Evolutionary conservation across 371 early-diverging fungal genomes (phyloP).

Genomic region (Actinomortierella wolfii): DNA sequence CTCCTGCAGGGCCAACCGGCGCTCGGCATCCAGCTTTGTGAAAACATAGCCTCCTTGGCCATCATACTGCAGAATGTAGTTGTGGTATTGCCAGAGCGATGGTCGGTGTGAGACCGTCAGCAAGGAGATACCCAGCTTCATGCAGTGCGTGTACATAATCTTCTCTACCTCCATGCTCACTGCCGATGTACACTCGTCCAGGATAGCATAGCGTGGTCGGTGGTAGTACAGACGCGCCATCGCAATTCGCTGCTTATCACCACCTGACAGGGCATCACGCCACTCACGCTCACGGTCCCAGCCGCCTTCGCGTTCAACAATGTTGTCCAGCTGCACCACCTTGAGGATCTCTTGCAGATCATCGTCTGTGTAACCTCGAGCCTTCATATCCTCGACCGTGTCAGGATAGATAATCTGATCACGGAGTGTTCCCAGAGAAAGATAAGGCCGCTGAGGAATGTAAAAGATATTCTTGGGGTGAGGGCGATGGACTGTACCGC

Average conservation of each 20-base stretch:
- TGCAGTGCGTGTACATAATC: constrained; percentile 90
- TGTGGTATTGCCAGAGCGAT: constrained; percentile 88
- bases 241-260: constrained; percentile 88
- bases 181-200: constrained; percentile 93
- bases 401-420: constrained; percentile 95
- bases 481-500: constrained; percentile 87
- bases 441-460: constrained; percentile 96
- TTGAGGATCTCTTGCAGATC: constrained; percentile 73
- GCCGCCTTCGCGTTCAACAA: constrained; percentile 89
- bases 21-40: constrained; percentile 85
- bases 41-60: constrained; percentile 90
- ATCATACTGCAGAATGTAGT: constrained; percentile 83
- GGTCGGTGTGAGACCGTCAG: constrained; percentile 91
- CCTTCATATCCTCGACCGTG: constrained; percentile 69
- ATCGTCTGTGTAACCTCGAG: constrained; percentile 63
- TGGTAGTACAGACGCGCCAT: constrained; percentile 94
- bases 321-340: constrained; percentile 74
- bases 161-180: constrained; percentile 89
- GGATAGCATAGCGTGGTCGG: constrained; percentile 86
- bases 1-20: constrained; percentile 82
- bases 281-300: constrained; percentile 88
- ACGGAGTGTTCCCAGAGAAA: constrained; percentile 91
- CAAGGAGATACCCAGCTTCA: constrained; percentile 81
- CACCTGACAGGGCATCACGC: constrained; percentile 83
- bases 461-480: constrained; percentile 89